Conservation (phyloP, 805 yeast genomes). For the Pichia ethanolica region DNA sequence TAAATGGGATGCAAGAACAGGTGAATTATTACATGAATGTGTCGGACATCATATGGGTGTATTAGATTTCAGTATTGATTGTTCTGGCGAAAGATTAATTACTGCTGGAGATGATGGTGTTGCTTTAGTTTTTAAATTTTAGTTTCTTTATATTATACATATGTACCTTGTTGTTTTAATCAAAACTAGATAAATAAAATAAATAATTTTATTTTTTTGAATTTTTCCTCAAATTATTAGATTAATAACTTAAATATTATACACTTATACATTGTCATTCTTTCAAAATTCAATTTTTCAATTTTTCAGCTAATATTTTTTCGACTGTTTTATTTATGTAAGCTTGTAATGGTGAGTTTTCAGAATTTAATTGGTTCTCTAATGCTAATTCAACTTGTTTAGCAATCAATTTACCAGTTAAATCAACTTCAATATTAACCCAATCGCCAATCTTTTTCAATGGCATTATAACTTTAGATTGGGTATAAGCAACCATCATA, state of each 20-base stretch:
- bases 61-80: slow-evolving; percentile 69
- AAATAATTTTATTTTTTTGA: no score
- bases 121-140: slow-evolving; percentile 54
- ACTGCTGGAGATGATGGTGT: slow-evolving; percentile 99
- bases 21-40: slow-evolving; percentile 67
- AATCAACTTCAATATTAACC: slow-evolving; percentile 91
- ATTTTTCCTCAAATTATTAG: no score
- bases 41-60: slow-evolving; percentile 94
- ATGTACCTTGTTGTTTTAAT: no score
- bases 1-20: slow-evolving; percentile 86
- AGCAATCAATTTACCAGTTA: slow-evolving; percentile 86
- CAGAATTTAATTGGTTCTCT: slow-evolving; percentile 42
- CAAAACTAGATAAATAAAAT: no score
- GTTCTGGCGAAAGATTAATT: slow-evolving; percentile 58
- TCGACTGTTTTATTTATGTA: slow-evolving; percentile 44
- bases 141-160: background rate
- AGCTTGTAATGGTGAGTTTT: slow-evolving; percentile 38
- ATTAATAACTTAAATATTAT: no score
- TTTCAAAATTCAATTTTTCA: slow-evolving; percentile 12
- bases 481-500: slow-evolving; percentile 90
- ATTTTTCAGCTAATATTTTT: slow-evolving; percentile 22
- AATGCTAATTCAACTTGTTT: slow-evolving; percentile 65
- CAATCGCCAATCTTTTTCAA: slow-evolving; percentile 49
- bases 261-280: no score
- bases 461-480: slow-evolving; percentile 70